These are phyloP conservation scores for Saccharum hybrid DNA, from an alignment of 202 grass and related monocot species.

Conservation along the genomic window DNA sequence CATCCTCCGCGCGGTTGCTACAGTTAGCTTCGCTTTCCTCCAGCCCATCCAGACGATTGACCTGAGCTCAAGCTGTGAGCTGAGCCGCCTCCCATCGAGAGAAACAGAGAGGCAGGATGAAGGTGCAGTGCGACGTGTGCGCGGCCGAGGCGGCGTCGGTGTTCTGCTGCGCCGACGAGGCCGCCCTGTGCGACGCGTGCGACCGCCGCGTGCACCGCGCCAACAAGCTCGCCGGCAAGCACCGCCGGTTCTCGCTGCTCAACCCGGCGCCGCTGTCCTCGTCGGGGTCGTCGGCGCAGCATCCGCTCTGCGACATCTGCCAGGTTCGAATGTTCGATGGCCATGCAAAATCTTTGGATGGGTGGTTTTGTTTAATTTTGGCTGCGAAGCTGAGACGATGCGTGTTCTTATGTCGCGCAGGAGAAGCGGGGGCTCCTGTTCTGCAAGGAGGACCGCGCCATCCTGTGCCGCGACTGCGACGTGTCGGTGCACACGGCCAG, in stretches of 20 bases:
- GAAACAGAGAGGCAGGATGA: constrained; percentile 48
- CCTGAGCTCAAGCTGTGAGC: too few relatives aligned
- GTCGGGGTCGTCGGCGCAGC: background rate
- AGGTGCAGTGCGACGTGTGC: constrained; percentile 93
- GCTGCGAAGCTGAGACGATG: too few relatives aligned
- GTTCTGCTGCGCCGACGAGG: constrained; percentile 97
- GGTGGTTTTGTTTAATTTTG: too few relatives aligned
- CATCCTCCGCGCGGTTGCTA: background rate
- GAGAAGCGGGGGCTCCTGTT: constrained; percentile 87
- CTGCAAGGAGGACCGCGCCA: constrained; percentile 95
- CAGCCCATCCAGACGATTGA: too few relatives aligned
- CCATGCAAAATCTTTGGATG: too few relatives aligned
- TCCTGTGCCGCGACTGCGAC: constrained; percentile 92
- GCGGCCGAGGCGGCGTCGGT: constrained; percentile 69
- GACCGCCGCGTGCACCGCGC: constrained; percentile 78
- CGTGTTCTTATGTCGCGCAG: constrained; percentile 20
- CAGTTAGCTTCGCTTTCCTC: background rate
- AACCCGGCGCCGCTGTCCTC: constrained; percentile 43
- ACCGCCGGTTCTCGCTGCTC: constrained; percentile 81
- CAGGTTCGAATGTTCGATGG: constrained; percentile 43
- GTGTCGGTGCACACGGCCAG: constrained; percentile 65
- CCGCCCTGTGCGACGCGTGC: constrained; percentile 81
- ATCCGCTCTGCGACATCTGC: constrained; percentile 89
- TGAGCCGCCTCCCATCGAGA: too few relatives aligned
- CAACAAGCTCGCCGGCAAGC: constrained; percentile 83